Conservation (phyloP, 257 asterid genomes). For the Coffea canephora region DNA sequence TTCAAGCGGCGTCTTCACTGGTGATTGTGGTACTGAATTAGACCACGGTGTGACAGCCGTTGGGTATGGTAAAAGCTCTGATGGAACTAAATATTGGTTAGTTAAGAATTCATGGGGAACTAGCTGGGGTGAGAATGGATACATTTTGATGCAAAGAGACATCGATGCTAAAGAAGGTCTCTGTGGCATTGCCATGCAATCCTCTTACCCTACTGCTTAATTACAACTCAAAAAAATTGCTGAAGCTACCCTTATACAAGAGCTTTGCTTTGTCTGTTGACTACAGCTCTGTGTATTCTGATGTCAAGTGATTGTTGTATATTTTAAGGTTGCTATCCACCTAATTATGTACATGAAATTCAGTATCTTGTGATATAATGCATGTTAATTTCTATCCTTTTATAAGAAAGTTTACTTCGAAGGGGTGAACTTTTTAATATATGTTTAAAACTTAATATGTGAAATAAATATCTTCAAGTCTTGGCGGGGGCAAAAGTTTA, state of each 20-base stretch:
- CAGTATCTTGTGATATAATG: neutral
- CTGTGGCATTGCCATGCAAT: conserved; percentile 38
- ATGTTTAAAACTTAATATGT: no score
- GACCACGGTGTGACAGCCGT: conserved; percentile 36
- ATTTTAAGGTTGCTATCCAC: neutral
- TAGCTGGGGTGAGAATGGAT: conserved; percentile 33
- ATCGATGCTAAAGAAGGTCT: conserved; percentile 29
- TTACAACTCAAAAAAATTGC: neutral
- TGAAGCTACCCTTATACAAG: neutral
- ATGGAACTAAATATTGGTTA: conserved; percentile 32
- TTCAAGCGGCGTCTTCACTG: conserved; percentile 27
- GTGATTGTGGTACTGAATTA: conserved; percentile 30
- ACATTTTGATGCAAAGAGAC: conserved; percentile 26
- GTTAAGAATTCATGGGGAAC: conserved; percentile 37
- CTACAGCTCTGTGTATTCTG: neutral
- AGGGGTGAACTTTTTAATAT: no score
- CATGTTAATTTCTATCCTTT: neutral
- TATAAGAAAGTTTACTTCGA: no score
- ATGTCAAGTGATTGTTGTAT: neutral
- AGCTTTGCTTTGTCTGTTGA: neutral
- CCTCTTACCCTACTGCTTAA: conserved; percentile 25
- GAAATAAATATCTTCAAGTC: no score
- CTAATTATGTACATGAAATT: neutral
- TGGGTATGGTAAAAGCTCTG: conserved; percentile 19
- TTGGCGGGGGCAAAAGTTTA: no score